Base-by-base conservation (phyloP, 164 flowering plant species). In the Stephania cephalantha region DNA sequence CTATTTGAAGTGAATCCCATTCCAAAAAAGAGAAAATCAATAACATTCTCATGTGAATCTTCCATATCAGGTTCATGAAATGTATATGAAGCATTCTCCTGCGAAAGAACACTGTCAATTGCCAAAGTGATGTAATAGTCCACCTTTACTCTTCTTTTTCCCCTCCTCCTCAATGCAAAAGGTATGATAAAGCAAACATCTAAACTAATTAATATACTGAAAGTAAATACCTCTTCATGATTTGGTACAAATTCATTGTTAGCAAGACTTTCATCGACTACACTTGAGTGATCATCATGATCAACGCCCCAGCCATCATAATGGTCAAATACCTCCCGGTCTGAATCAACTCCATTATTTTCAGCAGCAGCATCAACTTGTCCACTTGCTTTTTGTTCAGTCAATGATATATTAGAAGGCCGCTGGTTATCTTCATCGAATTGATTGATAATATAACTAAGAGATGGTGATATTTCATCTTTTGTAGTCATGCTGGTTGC, bases 381-480 rank as follows among this genome's bases (percentile, higher is more conserved):
- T 18, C 77, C 90, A 30, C 73, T 55, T 20, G 81, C 35, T 69
- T 75, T 79, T 75, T 80, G 77, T 70, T 52, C 81, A 71, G 67
- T 79, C 74, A 80, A 76, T 71, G 79, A 78, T 6, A 81, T 77
- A 79, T 86, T 81, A 22, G 81, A 70, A 69, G 86, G 90, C 78
- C 94, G 86, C 81, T 50, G 73, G 81, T 88, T 90, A 71, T 88
- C 87, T 76, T 87, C 92, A 80, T 90, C 93, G 75, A 91, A 90
- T 74, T 79, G 90, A 79, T 76, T 77, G 20, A 92, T 80, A 70
- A 96, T 89, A 63, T 70, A 79, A 75, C 82, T 79, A 17, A 94
- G 85, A 58, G 97, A 85, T 70, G 99, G 99, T 42, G 97, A 86
- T 61, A 96, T 94, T 73, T 92, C 95, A 76, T 85, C 74, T 72